Evolutionary conservation across 2,329 filamentous ascomycete genomes (phyloP).

Genomic region (Calonectria fujianensis): DNA sequence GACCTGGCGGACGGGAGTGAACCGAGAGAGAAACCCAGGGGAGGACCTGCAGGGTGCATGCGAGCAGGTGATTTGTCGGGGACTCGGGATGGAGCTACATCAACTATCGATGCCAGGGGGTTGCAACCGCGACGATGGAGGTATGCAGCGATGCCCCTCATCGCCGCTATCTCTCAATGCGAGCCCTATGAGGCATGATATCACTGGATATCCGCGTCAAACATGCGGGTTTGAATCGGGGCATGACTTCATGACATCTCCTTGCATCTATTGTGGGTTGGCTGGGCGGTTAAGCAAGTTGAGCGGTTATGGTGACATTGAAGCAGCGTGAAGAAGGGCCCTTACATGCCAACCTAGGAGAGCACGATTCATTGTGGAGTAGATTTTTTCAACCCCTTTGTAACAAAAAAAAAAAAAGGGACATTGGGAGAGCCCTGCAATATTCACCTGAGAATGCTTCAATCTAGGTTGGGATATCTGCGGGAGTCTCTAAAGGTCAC

Average conservation of each 20-base stretch:
- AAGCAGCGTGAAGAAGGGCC: not conserved
- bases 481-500: constrained; percentile 45
- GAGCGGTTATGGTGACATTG: not conserved
- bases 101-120: constrained; percentile 27
- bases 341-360: constrained; percentile 12
- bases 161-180: constrained; percentile 35
- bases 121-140: constrained; percentile 34
- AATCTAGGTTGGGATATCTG: constrained; percentile 41
- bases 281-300: not conserved
- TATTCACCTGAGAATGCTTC: constrained; percentile 45
- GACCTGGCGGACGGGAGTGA: constrained; percentile 27
- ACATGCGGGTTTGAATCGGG: constrained; percentile 49
- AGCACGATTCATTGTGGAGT: constrained; percentile 22
- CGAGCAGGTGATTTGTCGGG: constrained; percentile 26
- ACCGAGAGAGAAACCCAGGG: constrained; percentile 32
- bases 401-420: constrained; percentile 4
- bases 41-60: constrained; percentile 17
- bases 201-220: constrained; percentile 37
- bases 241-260: not conserved
- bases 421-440: constrained; percentile 37
- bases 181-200: constrained; percentile 44
- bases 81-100: constrained; percentile 31
- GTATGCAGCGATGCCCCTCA: constrained; percentile 40
- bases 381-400: constrained; percentile 8
- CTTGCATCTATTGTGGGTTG: not conserved